These are phyloP conservation scores for Wallacemonas sp. DNA, from an alignment of 208 protist species.

Conservation along the genomic window DNA sequence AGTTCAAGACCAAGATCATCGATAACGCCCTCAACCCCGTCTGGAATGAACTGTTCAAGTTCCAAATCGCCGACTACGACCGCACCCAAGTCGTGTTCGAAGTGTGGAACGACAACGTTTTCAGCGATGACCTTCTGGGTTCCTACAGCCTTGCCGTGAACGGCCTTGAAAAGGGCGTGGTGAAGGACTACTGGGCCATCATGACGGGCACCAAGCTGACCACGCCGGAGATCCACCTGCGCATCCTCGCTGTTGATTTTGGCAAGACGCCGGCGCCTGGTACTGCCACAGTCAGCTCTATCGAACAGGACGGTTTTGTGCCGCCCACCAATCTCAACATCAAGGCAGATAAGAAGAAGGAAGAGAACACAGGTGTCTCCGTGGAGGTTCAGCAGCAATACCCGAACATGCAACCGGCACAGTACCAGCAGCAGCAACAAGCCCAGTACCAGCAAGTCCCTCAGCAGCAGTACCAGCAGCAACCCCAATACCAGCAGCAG, in stretches of 20 bases:
- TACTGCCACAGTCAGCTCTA: slow-evolving; percentile 14
- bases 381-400: slow-evolving; percentile 6
- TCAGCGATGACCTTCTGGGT: slow-evolving; percentile 54
- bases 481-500: slow-evolving; percentile 25
- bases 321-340: slow-evolving; percentile 20
- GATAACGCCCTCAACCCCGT: slow-evolving; percentile 56
- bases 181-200: slow-evolving; percentile 60
- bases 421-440: slow-evolving; percentile 16
- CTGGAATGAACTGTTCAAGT: slow-evolving; percentile 73
- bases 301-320: slow-evolving; percentile 21
- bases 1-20: slow-evolving; percentile 51
- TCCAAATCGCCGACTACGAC: slow-evolving; percentile 60
- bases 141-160: slow-evolving; percentile 57
- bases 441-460: slow-evolving; percentile 17
- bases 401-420: slow-evolving; percentile 2
- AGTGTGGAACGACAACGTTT: slow-evolving; percentile 63
- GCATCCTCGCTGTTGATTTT: slow-evolving; percentile 64
- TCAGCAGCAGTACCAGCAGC: slow-evolving; percentile 24
- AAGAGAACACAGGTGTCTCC: not conserved
- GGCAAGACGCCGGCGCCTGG: slow-evolving; percentile 24
- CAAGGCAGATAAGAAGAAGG: slow-evolving; percentile 24
- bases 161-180: slow-evolving; percentile 51
- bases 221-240: slow-evolving; percentile 57
- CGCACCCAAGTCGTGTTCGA: slow-evolving; percentile 49
- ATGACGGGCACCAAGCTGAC: slow-evolving; percentile 39